Percentiles rank a stretch among this genome's conserved stretches.
Evolutionary conservation across 1,139 yeast species (phyloP).

Genomic region (Pichia sp.): DNA sequence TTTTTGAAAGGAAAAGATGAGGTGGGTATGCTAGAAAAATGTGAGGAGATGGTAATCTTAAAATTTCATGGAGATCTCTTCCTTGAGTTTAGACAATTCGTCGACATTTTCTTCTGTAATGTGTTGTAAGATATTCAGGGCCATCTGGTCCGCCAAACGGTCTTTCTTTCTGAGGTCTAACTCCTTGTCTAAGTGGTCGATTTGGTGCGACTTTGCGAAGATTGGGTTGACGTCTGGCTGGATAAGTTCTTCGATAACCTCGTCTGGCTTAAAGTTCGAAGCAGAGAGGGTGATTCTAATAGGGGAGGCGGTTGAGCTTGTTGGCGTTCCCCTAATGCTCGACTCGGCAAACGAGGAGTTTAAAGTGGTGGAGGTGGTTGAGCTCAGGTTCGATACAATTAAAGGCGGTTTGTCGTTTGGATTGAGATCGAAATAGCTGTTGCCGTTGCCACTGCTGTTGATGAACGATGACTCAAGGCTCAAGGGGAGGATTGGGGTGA

Average conservation of each 20-base stretch:
- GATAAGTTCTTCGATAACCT: conserved; percentile 7
- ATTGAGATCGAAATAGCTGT: conserved; percentile 2
- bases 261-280: not conserved
- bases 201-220: conserved; percentile 30
- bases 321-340: conserved; percentile 3
- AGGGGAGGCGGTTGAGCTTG: conserved; percentile 13
- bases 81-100: conserved; percentile 28
- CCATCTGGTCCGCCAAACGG: conserved; percentile 33
- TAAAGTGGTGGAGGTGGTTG: conserved; percentile 10
- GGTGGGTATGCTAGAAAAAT: not conserved
- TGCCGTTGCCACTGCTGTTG: not conserved
- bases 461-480: conserved; percentile 4
- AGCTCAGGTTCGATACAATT: conserved; percentile 14
- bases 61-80: conserved; percentile 24
- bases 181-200: conserved; percentile 30
- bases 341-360: not conserved
- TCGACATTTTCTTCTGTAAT: conserved; percentile 30
- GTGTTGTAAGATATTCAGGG: conserved; percentile 28
- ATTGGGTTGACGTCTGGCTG: conserved; percentile 23
- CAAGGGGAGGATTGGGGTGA: conserved; percentile 27
- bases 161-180: conserved; percentile 28
- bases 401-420: conserved; percentile 12
- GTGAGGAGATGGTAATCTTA: not conserved
- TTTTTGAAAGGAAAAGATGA: not conserved
- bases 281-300: not conserved